These are phyloP conservation scores for Solanum habrochaites DNA, from an alignment of 257 asterid species.

Conservation along the genomic window DNA sequence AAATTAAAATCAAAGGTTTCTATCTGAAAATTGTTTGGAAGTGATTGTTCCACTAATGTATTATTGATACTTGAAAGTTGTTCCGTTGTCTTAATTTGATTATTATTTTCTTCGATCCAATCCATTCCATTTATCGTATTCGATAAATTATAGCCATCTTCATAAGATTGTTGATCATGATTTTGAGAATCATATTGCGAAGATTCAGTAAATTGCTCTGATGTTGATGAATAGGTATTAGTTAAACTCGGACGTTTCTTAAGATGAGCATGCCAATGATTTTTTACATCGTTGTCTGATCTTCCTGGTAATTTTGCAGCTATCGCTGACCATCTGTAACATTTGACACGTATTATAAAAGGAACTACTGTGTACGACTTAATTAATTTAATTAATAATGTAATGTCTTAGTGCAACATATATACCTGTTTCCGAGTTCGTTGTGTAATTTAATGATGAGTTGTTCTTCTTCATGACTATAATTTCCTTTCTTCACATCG, in stretches of 20 bases:
- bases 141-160: neutral
- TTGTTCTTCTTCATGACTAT: constrained; percentile 25
- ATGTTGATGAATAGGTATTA: neutral
- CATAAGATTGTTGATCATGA: too few relatives aligned
- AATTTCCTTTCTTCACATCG: constrained; percentile 28
- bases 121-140: neutral
- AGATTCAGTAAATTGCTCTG: neutral
- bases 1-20: neutral
- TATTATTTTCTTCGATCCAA: neutral
- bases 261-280: constrained; percentile 38
- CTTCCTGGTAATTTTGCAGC: neutral
- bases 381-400: neutral
- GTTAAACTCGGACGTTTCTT: constrained; percentile 3
- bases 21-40: neutral
- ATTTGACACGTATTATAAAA: neutral
- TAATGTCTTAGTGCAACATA: neutral
- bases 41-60: neutral
- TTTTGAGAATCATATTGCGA: neutral
- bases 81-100: neutral
- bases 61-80: neutral
- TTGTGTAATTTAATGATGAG: constrained; percentile 26
- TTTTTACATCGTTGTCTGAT: constrained; percentile 44
- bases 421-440: constrained; percentile 34
- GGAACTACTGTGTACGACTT: too few relatives aligned
- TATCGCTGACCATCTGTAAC: neutral